Conservation (phyloP, 768 basidiomycete genomes). For the Suillus brevipes region DNA sequence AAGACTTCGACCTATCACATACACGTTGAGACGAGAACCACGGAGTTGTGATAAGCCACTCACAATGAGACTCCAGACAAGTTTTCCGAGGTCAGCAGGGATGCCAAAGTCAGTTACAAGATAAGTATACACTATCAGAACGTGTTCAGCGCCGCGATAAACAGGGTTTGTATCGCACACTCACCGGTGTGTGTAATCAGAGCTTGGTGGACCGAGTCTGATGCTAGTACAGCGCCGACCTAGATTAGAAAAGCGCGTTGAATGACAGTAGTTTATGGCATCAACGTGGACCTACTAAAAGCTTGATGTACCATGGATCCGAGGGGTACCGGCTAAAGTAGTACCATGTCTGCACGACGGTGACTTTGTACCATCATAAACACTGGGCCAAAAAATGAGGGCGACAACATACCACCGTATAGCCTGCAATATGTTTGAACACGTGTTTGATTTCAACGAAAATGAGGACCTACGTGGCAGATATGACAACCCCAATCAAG, state of each 20-base stretch:
- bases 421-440: slow-evolving; percentile 32
- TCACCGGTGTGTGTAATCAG: slow-evolving; percentile 53
- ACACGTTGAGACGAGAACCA: slow-evolving; percentile 8
- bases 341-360: slow-evolving; percentile 54
- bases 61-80: slow-evolving; percentile 40
- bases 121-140: slow-evolving; percentile 46
- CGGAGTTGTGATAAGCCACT: slow-evolving; percentile 1
- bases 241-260: slow-evolving; percentile 21
- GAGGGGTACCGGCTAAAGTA: slow-evolving; percentile 50
- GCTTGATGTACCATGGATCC: slow-evolving; percentile 50
- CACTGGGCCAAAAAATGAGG: not conserved
- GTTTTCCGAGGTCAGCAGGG: slow-evolving; percentile 23
- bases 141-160: slow-evolving; percentile 2
- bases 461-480: slow-evolving; percentile 44
- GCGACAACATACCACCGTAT: slow-evolving; percentile 44
- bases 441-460: not conserved
- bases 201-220: slow-evolving; percentile 54
- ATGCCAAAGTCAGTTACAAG: slow-evolving; percentile 43
- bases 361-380: slow-evolving; percentile 38
- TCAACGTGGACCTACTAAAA: slow-evolving; percentile 37
- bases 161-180: not conserved
- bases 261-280: not conserved
- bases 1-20: slow-evolving; percentile 44
- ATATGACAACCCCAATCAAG: slow-evolving; percentile 49
- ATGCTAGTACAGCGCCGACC: slow-evolving; percentile 50